Conservation (phyloP, 2,329 filamentous ascomycete genomes). For the Aureobasidium vineae region DNA sequence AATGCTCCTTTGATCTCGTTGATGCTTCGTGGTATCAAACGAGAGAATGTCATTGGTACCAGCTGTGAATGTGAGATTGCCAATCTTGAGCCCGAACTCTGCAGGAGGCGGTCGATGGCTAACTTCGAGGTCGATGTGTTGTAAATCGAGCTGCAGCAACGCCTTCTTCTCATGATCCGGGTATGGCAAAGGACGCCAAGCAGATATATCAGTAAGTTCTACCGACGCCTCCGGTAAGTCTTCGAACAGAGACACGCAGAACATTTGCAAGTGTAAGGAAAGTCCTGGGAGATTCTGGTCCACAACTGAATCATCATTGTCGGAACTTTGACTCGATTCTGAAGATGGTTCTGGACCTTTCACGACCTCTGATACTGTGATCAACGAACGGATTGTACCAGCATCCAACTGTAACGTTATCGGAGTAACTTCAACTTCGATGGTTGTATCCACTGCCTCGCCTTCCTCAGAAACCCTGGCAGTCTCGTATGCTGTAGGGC, state of each 20-base stretch:
- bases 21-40: background rate
- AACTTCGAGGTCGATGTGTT: background rate
- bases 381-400: constrained; percentile 5
- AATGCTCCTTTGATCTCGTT: background rate
- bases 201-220: background rate
- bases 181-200: background rate
- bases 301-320: background rate
- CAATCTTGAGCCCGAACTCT: background rate
- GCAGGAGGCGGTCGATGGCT: background rate
- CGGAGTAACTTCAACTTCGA: background rate
- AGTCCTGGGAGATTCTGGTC: background rate
- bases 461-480: background rate
- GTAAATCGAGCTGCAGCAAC: background rate
- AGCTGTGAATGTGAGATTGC: background rate
- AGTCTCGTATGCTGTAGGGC: background rate
- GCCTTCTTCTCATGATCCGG: background rate
- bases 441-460: background rate
- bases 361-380: background rate
- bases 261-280: background rate
- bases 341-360: background rate
- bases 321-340: background rate
- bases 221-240: background rate
- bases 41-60: constrained; percentile 22
- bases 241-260: constrained; percentile 1
- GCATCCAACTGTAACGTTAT: constrained; percentile 5